Conservation (phyloP, 2,329 filamentous ascomycete genomes). For the Diaporthe australafricana region DNA sequence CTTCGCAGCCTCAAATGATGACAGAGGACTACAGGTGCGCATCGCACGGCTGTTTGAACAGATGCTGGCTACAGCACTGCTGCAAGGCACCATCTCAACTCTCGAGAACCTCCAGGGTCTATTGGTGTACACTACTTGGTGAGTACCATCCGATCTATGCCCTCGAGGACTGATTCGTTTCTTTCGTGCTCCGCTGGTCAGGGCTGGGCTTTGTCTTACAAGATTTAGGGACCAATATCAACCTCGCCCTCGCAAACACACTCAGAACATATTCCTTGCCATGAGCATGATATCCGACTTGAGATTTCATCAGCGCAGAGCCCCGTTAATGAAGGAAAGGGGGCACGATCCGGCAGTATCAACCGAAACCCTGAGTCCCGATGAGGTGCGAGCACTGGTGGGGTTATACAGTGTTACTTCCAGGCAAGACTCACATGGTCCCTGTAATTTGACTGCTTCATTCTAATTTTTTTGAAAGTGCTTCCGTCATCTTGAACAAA, state of each 20-base stretch:
- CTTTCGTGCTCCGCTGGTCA: not conserved
- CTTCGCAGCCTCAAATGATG: not conserved
- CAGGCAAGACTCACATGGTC: not conserved
- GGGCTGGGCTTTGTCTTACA: not conserved
- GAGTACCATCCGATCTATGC: not conserved
- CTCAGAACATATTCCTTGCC: not conserved
- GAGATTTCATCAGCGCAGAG: not conserved
- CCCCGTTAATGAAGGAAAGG: not conserved
- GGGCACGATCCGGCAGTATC: not conserved
- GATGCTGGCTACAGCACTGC: not conserved
- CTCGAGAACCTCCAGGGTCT: constrained; percentile 7
- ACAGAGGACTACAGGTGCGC: not conserved
- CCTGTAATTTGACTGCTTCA: not conserved
- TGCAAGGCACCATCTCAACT: not conserved
- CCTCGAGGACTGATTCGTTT: accelerated
- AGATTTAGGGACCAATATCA: not conserved
- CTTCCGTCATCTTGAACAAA: constrained; percentile 3
- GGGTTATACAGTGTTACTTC: not conserved
- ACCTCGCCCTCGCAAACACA: not conserved
- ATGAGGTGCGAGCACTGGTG: not conserved
- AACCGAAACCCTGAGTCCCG: not conserved
- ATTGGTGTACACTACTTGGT: constrained; percentile 1
- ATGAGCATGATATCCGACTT: constrained; percentile 10
- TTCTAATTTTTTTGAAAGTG: not conserved
- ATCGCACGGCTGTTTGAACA: not conserved